Conservation (phyloP, 768 basidiomycete genomes). For the Rickenella mellea region DNA sequence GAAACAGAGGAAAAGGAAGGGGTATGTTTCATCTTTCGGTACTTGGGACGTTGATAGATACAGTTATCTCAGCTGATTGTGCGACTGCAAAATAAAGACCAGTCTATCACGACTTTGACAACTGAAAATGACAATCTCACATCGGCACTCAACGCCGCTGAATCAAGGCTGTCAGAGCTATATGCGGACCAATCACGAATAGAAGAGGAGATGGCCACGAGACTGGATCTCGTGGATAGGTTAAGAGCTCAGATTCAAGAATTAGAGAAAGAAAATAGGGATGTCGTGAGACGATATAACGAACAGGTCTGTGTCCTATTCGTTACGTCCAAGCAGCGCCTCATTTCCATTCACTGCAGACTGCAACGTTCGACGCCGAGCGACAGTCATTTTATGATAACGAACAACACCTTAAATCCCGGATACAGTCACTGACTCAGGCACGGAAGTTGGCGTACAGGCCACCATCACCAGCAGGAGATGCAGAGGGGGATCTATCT, state of each 20-base stretch:
- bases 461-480: constrained; percentile 18
- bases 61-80: constrained; percentile 51
- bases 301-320: constrained; percentile 55
- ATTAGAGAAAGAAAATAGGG: constrained; percentile 82
- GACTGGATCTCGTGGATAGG: constrained; percentile 78
- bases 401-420: constrained; percentile 87
- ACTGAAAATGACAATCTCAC: constrained; percentile 56
- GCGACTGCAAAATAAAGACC: constrained; percentile 72
- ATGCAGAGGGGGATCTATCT: constrained; percentile 13
- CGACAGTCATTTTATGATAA: constrained; percentile 89
- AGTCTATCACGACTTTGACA: constrained; percentile 49
- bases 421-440: constrained; percentile 72
- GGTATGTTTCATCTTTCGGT: constrained; percentile 28
- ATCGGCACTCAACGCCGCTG: constrained; percentile 57
- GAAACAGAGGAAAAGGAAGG: constrained; percentile 80
- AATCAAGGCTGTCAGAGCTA: constrained; percentile 66
- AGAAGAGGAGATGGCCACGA: constrained; percentile 74
- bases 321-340: constrained; percentile 7
- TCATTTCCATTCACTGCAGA: constrained; percentile 32
- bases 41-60: constrained; percentile 6
- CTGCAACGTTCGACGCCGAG: constrained; percentile 84
- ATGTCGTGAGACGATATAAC: constrained; percentile 72
- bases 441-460: constrained; percentile 46
- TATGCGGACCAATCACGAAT: constrained; percentile 75
- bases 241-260: constrained; percentile 73